Conservation (phyloP, 2,329 filamentous ascomycete species). For the Chlorencoelia australis region DNA sequence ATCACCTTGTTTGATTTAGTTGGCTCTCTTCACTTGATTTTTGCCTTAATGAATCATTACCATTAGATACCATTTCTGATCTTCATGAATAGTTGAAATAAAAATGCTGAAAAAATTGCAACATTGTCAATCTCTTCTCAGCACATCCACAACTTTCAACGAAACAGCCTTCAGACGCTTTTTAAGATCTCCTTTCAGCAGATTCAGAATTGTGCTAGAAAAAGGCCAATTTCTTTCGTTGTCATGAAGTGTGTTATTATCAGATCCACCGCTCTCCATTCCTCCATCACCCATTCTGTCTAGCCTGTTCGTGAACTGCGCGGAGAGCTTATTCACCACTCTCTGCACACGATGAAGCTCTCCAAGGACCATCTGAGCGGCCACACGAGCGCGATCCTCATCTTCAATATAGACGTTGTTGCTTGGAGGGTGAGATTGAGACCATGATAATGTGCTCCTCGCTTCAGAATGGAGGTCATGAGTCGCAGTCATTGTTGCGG, state of each 20-base stretch:
- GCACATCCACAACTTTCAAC: slow-evolving; percentile 3
- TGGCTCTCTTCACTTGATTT: too few relatives aligned
- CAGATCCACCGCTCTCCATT: neutral
- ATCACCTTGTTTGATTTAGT: too few relatives aligned
- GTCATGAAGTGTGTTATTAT: neutral
- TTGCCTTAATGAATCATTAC: too few relatives aligned
- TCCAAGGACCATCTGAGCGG: slow-evolving; percentile 28
- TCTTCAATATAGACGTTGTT: slow-evolving; percentile 7
- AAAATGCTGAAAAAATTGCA: too few relatives aligned
- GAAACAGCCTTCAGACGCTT: slow-evolving; percentile 11
- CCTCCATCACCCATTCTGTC: neutral
- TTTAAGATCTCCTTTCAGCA: slow-evolving; percentile 16
- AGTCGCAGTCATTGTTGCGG: too few relatives aligned
- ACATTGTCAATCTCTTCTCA: neutral
- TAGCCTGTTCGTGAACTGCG: slow-evolving; percentile 12
- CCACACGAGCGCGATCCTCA: slow-evolving; percentile 20
- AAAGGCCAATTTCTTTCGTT: slow-evolving; percentile 9
- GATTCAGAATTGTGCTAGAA: slow-evolving; percentile 14
- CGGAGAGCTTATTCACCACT: slow-evolving; percentile 23
- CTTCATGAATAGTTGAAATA: too few relatives aligned
- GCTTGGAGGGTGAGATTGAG: too few relatives aligned
- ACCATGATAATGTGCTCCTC: slow-evolving; percentile 1
- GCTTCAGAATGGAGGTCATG: too few relatives aligned
- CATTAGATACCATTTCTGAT: too few relatives aligned
- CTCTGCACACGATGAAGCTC: slow-evolving; percentile 29